These are phyloP conservation scores for Schoenoplectus triqueter DNA, from an alignment of 202 grass and related monocot genomes.

Conservation along the genomic window DNA sequence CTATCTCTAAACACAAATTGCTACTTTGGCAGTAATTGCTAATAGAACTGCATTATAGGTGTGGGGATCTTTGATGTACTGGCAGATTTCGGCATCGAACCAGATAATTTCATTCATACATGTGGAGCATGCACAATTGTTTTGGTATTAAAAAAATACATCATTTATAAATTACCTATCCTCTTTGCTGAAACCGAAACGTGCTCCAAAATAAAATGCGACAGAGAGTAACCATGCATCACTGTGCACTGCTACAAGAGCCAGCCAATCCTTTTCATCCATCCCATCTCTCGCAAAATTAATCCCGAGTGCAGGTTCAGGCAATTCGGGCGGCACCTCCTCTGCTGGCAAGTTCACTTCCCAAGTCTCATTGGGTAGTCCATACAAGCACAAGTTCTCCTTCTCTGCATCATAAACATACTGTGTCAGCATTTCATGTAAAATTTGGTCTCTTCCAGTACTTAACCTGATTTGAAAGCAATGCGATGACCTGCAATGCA, in stretches of 20 bases:
- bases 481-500: neutral
- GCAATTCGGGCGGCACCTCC: slow-evolving; percentile 94
- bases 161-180: slow-evolving; percentile 52
- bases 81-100: neutral
- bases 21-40: neutral
- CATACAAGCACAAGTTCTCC: slow-evolving; percentile 92
- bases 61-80: too few species aligned
- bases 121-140: neutral
- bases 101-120: neutral
- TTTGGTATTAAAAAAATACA: neutral
- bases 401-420: slow-evolving; percentile 63
- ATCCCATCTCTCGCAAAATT: slow-evolving; percentile 98
- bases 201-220: slow-evolving; percentile 89
- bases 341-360: slow-evolving; percentile 90
- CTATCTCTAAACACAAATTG: neutral
- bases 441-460: neutral
- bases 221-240: slow-evolving; percentile 89
- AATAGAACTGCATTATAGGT: neutral
- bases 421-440: slow-evolving; percentile 8
- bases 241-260: slow-evolving; percentile 88
- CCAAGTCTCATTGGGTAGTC: slow-evolving; percentile 90
- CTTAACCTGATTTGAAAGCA: neutral
- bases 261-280: slow-evolving; percentile 96
- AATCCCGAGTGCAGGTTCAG: slow-evolving; percentile 93
- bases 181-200: slow-evolving; percentile 92